A percentile compares a stretch with the other conserved stretches of the same genome.
phyloP scores from a whole-genome alignment of 768 basidiomycete species.

The Jaapia argillacea region DNA sequence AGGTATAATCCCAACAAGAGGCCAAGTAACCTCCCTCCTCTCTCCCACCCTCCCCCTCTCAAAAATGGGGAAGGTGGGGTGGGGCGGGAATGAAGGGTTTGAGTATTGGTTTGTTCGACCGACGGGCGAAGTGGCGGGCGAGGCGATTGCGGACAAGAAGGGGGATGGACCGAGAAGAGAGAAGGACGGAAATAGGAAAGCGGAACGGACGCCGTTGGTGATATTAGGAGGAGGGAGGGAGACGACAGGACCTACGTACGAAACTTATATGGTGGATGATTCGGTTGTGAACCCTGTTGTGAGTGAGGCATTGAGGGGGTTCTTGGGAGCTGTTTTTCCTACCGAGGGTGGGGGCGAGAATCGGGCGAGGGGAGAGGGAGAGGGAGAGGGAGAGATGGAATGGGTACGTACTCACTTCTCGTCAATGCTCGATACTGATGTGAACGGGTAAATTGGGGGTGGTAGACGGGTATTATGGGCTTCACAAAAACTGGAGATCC shows the following conservation, averaged over 20 bases:
- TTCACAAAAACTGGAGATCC: conserved; percentile 54
- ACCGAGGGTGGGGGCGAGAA: no score
- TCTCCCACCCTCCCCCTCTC: no score
- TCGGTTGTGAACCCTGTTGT: conserved; percentile 36
- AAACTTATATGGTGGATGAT: conserved; percentile 51
- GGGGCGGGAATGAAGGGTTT: conserved; percentile 35
- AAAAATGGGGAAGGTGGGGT: conserved; percentile 26
- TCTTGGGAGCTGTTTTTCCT: conserved; percentile 50
- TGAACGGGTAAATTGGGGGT: neutral
- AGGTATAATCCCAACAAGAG: conserved; percentile 63
- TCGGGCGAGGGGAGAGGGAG: conserved; percentile 37
- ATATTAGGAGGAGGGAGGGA: conserved; percentile 68
- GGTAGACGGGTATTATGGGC: conserved; percentile 81
- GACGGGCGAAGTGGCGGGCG: conserved; percentile 5
- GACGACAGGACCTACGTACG: conserved; percentile 29
- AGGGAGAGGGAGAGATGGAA: conserved; percentile 59
- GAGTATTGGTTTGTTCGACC: conserved; percentile 85
- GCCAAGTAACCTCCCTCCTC: conserved; percentile 58
- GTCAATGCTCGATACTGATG: conserved; percentile 2
- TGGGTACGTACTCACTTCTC: conserved; percentile 43
- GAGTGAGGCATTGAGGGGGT: conserved; percentile 40
- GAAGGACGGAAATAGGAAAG: conserved; percentile 14
- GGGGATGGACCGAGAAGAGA: no score
- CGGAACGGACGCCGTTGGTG: conserved; percentile 42
- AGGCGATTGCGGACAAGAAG: no score